Evolutionary conservation across 2,329 filamentous ascomycete species (phyloP).

Genomic region (Coniella lustricola): DNA sequence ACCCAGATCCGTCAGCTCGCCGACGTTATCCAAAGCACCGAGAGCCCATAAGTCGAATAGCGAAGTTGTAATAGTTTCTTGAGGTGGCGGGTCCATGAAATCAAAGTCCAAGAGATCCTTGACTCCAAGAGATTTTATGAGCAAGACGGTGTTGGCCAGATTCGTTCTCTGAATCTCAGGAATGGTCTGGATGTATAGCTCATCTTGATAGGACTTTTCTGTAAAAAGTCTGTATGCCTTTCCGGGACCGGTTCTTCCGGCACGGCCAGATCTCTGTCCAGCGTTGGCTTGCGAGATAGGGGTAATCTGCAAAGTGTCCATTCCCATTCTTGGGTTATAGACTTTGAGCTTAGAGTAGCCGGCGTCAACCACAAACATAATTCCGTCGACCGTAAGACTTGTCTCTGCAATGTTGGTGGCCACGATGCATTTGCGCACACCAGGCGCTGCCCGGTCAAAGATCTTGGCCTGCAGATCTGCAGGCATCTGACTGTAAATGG

Average conservation of each 20-base stretch:
- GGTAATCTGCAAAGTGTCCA: constrained; percentile 97
- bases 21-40: constrained; percentile 87
- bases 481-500: constrained; percentile 99
- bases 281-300: constrained; percentile 96
- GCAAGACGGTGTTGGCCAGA: constrained; percentile 85
- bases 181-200: constrained; percentile 93
- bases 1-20: constrained; percentile 80
- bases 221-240: constrained; percentile 94
- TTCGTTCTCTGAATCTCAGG: constrained; percentile 97
- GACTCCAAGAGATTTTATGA: constrained; percentile 90
- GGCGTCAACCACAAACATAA: constrained; percentile 97
- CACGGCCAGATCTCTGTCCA: constrained; percentile 85
- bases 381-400: constrained; percentile 94
- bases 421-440: constrained; percentile 94
- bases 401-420: constrained; percentile 99
- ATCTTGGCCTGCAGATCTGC: constrained; percentile 97
- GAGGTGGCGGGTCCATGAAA: constrained; percentile 97
- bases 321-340: constrained; percentile 97
- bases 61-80: constrained; percentile 95
- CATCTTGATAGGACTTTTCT: constrained; percentile 89
- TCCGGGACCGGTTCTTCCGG: constrained; percentile 88
- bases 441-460: constrained; percentile 83
- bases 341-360: constrained; percentile 98
- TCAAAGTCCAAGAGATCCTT: constrained; percentile 94
- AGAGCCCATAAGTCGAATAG: constrained; percentile 97